phyloP scores from a whole-genome alignment of 164 flowering plant genomes.

The Echeveria elegans region DNA sequence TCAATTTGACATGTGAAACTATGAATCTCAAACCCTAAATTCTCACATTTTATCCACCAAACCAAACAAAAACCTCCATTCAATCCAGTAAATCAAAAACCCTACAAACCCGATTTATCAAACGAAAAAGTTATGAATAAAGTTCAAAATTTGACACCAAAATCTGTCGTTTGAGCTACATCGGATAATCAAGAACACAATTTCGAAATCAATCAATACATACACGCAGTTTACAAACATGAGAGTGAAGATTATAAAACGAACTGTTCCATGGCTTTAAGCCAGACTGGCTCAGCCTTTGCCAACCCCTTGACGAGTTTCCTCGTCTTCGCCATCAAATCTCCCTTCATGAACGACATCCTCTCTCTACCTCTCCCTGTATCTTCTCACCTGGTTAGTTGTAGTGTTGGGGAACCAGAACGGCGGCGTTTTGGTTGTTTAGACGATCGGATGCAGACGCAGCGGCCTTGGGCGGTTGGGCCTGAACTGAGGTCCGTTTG shows the following conservation, averaged over 20 bases:
- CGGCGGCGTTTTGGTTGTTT: too few species aligned
- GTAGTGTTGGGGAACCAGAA: too few species aligned
- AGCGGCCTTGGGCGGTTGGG: too few species aligned
- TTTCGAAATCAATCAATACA: neutral
- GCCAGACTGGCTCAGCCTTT: constrained; percentile 74
- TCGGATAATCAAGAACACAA: neutral
- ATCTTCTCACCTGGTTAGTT: neutral
- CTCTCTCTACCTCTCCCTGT: neutral
- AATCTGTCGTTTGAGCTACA: neutral
- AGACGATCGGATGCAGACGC: too few species aligned
- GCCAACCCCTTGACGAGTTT: constrained; percentile 85
- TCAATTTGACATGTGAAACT: too few species aligned
- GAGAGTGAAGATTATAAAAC: constrained; percentile 13
- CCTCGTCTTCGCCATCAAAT: constrained; percentile 63
- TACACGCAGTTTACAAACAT: neutral
- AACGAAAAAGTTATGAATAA: neutral
- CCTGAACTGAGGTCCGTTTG: too few species aligned
- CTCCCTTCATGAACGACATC: constrained; percentile 74
- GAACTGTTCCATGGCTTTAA: constrained; percentile 90
- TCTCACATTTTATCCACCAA: neutral
- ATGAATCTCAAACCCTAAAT: neutral
- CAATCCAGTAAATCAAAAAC: neutral
- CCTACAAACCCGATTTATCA: neutral
- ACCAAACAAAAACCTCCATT: neutral
- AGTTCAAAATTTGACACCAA: neutral